Percentiles rank a stretch among this genome's conserved stretches.
These are phyloP conservation scores for Bauhinia variegata DNA, from an alignment of 306 rosid genomes.

Conservation along the genomic window DNA sequence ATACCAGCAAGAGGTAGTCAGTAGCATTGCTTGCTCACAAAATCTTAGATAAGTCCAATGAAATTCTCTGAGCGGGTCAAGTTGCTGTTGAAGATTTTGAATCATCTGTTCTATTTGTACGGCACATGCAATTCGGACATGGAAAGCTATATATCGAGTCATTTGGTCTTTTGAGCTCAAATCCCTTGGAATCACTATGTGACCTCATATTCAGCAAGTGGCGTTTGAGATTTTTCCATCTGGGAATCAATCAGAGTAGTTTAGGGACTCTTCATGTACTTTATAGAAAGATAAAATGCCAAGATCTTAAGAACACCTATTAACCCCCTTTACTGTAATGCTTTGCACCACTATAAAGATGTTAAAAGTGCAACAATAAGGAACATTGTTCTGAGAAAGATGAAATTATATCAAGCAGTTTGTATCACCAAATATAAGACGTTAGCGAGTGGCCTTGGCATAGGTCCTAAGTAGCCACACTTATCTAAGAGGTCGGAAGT, in stretches of 20 bases:
- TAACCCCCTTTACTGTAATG: not conserved
- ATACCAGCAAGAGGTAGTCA: constrained; percentile 47
- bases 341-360: not conserved
- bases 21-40: constrained; percentile 59
- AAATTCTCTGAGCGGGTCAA: constrained; percentile 49
- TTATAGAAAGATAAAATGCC: constrained; percentile 3
- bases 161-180: constrained; percentile 82
- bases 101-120: constrained; percentile 63
- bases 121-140: constrained; percentile 99
- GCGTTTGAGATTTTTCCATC: constrained; percentile 92
- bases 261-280: constrained; percentile 27
- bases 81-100: constrained; percentile 53
- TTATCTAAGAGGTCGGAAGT: not conserved
- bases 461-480: constrained; percentile 12
- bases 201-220: constrained; percentile 79
- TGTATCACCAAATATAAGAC: constrained; percentile 14
- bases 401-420: not conserved
- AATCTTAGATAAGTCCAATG: constrained; percentile 48
- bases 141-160: constrained; percentile 94
- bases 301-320: constrained; percentile 4
- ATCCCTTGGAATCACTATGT: constrained; percentile 93
- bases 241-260: constrained; percentile 44
- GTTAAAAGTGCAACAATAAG: not conserved
- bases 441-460: constrained; percentile 18
- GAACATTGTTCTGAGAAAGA: not conserved